Evolutionary conservation across 2,329 filamentous ascomycete species (phyloP), one percentile per base, ranked within the genome.

Genomic region (Scortechinia acanthostroma): DNA sequence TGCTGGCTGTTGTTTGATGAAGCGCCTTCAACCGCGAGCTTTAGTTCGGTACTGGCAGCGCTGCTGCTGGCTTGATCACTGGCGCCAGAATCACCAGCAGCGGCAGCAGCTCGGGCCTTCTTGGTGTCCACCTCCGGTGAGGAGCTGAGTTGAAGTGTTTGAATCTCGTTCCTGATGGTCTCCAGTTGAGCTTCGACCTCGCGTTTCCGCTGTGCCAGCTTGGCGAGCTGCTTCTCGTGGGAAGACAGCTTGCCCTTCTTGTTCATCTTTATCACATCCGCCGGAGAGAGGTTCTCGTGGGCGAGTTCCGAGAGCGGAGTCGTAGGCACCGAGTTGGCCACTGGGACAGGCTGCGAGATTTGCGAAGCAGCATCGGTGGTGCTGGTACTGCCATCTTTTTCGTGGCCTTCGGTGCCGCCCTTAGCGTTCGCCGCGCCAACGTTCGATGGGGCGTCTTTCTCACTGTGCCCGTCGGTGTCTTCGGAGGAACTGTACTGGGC

Each of bases 201-300:
- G 15, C 13, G 47, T 14, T n/a, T 43, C 21, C n/a, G 40, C 14
- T 23, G 33, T 1, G 28, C 2, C 40, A 43, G 42, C 22, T 43
- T 28, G 22, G 10, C 20, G 5, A 43, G 42, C 10, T 43, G 13
- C 20, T 43, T 43, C 42, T 43, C 42, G 20, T 43, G 6, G 10
- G n/a, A 16, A 17, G 10, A 6, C 17, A 21, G 16, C 20, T 42
- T 42, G 6, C 20, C 37, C 20, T 52, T 44, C 4, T 33, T 25
- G 2, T 60, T 55, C 3, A 54, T 44, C 28, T 42, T 52, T 19
- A 47, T 48, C 37, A 42, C 10, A 42, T 42, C 37, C 6, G 17
- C 37, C 6, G n/a, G n/a, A 10, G n/a, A 10, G n/a, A 21, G 10
- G 37, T 21, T 42, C 6, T 6, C 16, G 16, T 42, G 20, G 37